Evolutionary conservation across 257 asterid species (phyloP), one percentile per base, ranked within the genome.

Genomic region (Fraxinus anomala): DNA sequence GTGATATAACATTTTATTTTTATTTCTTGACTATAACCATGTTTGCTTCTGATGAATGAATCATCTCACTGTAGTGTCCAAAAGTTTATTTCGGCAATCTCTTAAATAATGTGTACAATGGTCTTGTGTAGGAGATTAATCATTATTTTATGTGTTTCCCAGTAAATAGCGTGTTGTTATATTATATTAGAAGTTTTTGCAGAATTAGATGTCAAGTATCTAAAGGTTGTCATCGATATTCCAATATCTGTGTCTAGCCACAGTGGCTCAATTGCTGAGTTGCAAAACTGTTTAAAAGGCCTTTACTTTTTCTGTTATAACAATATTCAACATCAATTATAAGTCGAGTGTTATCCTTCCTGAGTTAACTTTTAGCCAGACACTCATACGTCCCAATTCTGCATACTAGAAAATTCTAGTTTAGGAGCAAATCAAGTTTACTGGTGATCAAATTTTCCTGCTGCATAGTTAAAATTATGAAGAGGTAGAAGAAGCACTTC

Each of bases 1-100:
- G 99, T 96, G 82, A 85, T 75, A 39, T 68, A 26, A 23, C 33
- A 21, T 24, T 61, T 24, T 19, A 9, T 61, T 24, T 23, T 11
- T 61, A 8, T 61, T 61, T 61, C 68, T 61, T 10, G 68, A 23
- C 34, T 24, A n/a, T n/a, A 59, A 21, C 6, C 30, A 23, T 61
- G 31, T 61, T 63, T 26, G 65, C 69, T 63, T 63, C 36, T 24
- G 16, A 11, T 24, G 19, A 24, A 63, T 63, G 17, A 24, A 63
- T 63, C 34, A 63, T 63, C 69, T 63, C 36, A 26, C 17, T 12
- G 6, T 21, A 59, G 31, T n/a, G 28, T 23, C 59, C 67, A 21
- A n/a, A 59, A 59, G 9, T 23, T 59, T 59, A n/a, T 21, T 59
- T 59, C 0, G 31, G 12, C 16, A 59, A 59, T 59, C 16, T 59